These are phyloP conservation scores for Juncus inflexus DNA, from an alignment of 176 grass and related monocot genomes.

Conservation along the genomic window DNA sequence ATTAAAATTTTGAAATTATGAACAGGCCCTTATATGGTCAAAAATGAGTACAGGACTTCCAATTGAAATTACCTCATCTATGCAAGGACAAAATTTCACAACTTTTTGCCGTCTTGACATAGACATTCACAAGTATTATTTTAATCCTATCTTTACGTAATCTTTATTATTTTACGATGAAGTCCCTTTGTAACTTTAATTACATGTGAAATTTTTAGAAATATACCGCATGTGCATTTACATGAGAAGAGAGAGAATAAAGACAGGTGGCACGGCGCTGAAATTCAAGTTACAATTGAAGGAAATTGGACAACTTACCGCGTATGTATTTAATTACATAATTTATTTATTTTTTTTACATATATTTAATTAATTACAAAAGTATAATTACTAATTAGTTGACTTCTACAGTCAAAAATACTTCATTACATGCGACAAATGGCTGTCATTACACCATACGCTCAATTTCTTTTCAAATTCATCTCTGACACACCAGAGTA, in stretches of 20 bases:
- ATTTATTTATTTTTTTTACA: conserved; percentile 4
- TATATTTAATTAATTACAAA: conserved; percentile 10
- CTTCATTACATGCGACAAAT: conserved; percentile 97
- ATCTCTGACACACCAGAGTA: conserved; percentile 78
- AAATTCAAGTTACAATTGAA: conserved; percentile 97
- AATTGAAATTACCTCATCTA: conserved; percentile 84
- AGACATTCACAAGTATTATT: conserved; percentile 82
- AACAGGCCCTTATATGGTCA: conserved; percentile 97
- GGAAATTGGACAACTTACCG: conserved; percentile 96
- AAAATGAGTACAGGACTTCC: conserved; percentile 99
- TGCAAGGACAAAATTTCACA: conserved; percentile 73
- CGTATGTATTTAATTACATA: conserved; percentile 44
- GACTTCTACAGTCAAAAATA: conserved; percentile 78
- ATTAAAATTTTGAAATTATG: conserved; percentile 24
- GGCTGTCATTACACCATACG: conserved; percentile 97
- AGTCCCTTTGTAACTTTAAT: neutral
- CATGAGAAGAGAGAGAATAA: conserved; percentile 89
- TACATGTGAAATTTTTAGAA: conserved; percentile 47
- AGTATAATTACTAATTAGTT: conserved; percentile 22
- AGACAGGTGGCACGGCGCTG: conserved; percentile 84
- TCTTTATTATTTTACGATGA: conserved; percentile 8
- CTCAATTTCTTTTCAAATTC: conserved; percentile 90
- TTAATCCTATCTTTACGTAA: conserved; percentile 1
- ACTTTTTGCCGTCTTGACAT: conserved; percentile 90
- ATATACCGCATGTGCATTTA: conserved; percentile 95